phyloP scores from a whole-genome alignment of 257 asterid species.

The Fraxinus cuspidata region DNA sequence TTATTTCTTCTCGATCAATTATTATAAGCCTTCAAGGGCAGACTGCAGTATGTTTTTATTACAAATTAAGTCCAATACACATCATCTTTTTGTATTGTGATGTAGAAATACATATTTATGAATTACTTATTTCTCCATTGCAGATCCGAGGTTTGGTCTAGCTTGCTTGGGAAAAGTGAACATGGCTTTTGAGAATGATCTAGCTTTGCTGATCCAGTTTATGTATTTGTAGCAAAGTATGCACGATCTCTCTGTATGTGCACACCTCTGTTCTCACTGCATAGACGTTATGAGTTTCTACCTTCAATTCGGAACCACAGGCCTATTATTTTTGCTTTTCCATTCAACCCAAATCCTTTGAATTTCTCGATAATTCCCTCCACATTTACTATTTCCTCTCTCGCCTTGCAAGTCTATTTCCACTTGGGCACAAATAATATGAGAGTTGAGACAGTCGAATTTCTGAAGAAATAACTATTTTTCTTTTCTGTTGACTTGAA shows the following conservation, averaged over 20 bases:
- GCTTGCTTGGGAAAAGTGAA: constrained; percentile 79
- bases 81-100: background rate
- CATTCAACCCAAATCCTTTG: no score
- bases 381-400: no score
- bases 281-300: background rate
- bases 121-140: constrained; percentile 27
- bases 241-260: constrained; percentile 15
- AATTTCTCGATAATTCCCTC: no score
- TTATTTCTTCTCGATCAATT: background rate
- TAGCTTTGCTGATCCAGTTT: constrained; percentile 73
- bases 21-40: background rate
- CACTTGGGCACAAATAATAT: background rate
- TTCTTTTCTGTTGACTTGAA: constrained; percentile 25
- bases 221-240: constrained; percentile 81
- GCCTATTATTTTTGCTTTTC: constrained; percentile 9
- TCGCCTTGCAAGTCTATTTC: constrained; percentile 4
- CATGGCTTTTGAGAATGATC: constrained; percentile 72
- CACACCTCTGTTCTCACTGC: no score
- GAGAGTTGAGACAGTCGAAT: background rate
- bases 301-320: background rate
- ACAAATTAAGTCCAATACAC: constrained; percentile 11
- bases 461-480: constrained; percentile 2
- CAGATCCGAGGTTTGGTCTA: constrained; percentile 84
- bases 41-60: background rate
- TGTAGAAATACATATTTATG: background rate